These are phyloP conservation scores for Trametes pubescens DNA, from an alignment of 1,284 basidiomycete genomes.

Conservation along the genomic window DNA sequence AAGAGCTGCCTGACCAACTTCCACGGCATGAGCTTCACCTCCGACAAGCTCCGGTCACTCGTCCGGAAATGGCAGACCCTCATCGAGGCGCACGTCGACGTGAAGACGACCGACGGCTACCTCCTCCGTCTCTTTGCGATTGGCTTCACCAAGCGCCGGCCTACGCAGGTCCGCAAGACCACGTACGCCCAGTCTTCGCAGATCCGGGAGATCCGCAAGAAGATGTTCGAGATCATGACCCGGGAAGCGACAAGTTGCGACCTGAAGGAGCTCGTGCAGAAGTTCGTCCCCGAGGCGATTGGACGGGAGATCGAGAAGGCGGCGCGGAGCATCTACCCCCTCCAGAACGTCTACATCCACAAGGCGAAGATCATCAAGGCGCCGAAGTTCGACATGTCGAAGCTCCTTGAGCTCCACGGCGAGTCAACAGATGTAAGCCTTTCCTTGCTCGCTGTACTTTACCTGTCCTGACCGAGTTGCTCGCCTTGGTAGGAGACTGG, in stretches of 20 bases:
- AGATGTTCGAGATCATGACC: constrained; percentile 99
- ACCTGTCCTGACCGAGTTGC: neutral
- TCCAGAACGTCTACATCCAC: constrained; percentile 98
- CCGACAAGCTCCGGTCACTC: constrained; percentile 99
- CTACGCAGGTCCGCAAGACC: constrained; percentile 98
- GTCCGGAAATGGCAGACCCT: constrained; percentile 99
- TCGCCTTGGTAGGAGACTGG: constrained; percentile 79
- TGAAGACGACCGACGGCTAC: constrained; percentile 99
- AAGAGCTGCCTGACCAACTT: constrained; percentile 99
- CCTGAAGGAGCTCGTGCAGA: constrained; percentile 97
- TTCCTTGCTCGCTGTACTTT: neutral
- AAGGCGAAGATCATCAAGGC: constrained; percentile 98
- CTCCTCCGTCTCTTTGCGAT: constrained; percentile 99
- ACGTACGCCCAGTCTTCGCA: constrained; percentile 97
- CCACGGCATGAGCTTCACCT: constrained; percentile 99
- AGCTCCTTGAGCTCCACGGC: constrained; percentile 95
- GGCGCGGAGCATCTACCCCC: constrained; percentile 93
- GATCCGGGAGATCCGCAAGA: constrained; percentile 97
- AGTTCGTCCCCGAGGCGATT: constrained; percentile 99
- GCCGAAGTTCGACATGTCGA: constrained; percentile 95
- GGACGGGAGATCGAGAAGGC: constrained; percentile 99
- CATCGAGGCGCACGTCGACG: constrained; percentile 98
- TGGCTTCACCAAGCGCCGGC: constrained; percentile 98
- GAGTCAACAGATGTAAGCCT: constrained; percentile 88
- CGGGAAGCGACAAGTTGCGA: constrained; percentile 96